Conservation (phyloP, 2,329 filamentous ascomycete genomes). For the Rachicladosporium sp. region DNA sequence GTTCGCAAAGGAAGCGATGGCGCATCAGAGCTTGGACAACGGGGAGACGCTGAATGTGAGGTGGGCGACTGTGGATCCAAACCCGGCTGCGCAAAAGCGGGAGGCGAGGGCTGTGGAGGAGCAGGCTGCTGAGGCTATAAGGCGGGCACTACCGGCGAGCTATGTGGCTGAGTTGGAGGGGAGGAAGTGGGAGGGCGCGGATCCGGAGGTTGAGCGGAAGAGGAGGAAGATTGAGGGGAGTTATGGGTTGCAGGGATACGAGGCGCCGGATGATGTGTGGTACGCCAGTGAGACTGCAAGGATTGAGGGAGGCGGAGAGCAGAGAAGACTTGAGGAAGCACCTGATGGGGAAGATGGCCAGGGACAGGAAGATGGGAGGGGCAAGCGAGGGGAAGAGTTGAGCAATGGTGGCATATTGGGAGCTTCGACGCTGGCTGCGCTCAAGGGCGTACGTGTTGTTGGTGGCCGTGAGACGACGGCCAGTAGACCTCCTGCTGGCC, state of each 20-base stretch:
- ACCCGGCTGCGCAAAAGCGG: constrained; percentile 84
- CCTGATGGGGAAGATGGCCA: constrained; percentile 29
- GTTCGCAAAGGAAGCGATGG: constrained; percentile 78
- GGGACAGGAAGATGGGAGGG: constrained; percentile 27
- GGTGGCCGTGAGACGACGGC: constrained; percentile 37
- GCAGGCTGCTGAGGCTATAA: constrained; percentile 87
- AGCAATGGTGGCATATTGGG: constrained; percentile 60
- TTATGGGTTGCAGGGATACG: constrained; percentile 82
- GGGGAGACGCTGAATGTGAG: constrained; percentile 88
- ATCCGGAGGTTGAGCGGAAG: constrained; percentile 68
- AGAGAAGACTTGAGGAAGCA: constrained; percentile 39
- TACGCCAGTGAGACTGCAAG: constrained; percentile 67
- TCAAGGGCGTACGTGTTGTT: constrained; percentile 45
- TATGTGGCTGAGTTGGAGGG: constrained; percentile 93
- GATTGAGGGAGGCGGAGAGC: constrained; percentile 51
- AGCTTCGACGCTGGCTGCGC: constrained; percentile 64
- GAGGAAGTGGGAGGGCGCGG: constrained; percentile 37
- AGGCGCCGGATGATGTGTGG: constrained; percentile 88
- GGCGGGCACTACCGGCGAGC: constrained; percentile 73
- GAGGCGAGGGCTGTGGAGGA: constrained; percentile 85
- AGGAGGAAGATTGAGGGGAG: constrained; percentile 77
- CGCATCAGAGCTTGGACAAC: constrained; percentile 83
- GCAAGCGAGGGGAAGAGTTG: constrained; percentile 16
- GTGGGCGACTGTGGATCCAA: constrained; percentile 94
- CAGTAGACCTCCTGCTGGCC: constrained; percentile 48